These are phyloP conservation scores for Stagonosporopsis cucurbitacearum DNA, from an alignment of 2,329 filamentous ascomycete genomes.

Conservation along the genomic window DNA sequence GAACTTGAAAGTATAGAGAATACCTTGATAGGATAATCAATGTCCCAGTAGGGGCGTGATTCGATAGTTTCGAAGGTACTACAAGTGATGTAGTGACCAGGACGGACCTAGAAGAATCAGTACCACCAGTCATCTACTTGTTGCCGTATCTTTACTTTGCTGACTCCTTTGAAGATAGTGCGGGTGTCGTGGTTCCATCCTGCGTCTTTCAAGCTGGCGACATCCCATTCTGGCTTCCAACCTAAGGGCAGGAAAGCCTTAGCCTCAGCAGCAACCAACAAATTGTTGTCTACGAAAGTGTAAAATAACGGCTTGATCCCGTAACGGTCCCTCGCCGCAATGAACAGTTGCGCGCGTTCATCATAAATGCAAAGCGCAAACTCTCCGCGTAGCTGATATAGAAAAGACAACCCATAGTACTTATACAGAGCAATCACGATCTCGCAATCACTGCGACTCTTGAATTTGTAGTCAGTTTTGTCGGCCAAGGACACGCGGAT, in stretches of 20 bases:
- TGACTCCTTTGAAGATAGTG: constrained; percentile 60
- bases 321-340: constrained; percentile 62
- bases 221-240: constrained; percentile 61
- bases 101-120: constrained; percentile 39
- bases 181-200: constrained; percentile 54
- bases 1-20: neutral
- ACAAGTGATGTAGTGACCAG: constrained; percentile 39
- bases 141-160: constrained; percentile 33
- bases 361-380: constrained; percentile 62
- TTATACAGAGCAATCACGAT: constrained; percentile 60
- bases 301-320: constrained; percentile 65
- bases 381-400: constrained; percentile 59
- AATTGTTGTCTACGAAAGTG: constrained; percentile 49
- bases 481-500: constrained; percentile 48
- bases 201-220: constrained; percentile 52
- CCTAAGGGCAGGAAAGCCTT: constrained; percentile 61
- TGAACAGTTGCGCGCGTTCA: constrained; percentile 45
- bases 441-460: constrained; percentile 58
- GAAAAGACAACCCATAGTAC: constrained; percentile 52
- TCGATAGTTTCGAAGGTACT: constrained; percentile 48
- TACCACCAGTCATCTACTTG: constrained; percentile 6
- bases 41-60: constrained; percentile 59
- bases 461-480: constrained; percentile 52
- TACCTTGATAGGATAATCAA: constrained; percentile 57
- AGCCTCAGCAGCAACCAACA: constrained; percentile 60